Percentiles rank a stretch among this genome's conserved stretches.
phyloP scores from a whole-genome alignment of 1,284 basidiomycete genomes.

The Xerocomus minutiporus region DNA sequence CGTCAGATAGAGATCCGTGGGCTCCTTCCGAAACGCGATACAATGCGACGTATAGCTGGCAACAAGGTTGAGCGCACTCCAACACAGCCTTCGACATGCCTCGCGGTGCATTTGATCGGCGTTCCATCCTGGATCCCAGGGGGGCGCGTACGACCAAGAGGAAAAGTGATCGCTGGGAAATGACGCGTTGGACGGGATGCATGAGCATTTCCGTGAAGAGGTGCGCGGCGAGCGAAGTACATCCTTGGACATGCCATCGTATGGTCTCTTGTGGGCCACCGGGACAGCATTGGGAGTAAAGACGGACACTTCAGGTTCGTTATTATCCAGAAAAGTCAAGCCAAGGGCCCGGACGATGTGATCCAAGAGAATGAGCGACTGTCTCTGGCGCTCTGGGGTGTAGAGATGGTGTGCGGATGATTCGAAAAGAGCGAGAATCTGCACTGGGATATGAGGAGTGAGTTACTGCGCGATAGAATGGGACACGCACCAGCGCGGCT shows the following conservation, averaged over 20 bases:
- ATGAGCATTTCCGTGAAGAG: conserved; percentile 44
- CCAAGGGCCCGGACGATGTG: conserved; percentile 52
- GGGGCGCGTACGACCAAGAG: conserved; percentile 48
- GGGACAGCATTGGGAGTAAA: conserved; percentile 50
- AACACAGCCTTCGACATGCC: conserved; percentile 66
- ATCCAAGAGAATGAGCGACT: conserved; percentile 56
- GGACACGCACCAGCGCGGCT: conserved; percentile 62
- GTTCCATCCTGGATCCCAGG: conserved; percentile 59
- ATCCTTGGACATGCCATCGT: conserved; percentile 28
- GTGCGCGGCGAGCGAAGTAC: conserved; percentile 24
- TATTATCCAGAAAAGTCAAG: conserved; percentile 53
- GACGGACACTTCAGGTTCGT: conserved; percentile 48
- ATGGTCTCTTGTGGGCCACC: conserved; percentile 35
- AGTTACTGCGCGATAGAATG: background rate
- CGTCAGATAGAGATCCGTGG: conserved; percentile 51
- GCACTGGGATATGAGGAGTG: conserved; percentile 3
- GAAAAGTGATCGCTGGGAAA: conserved; percentile 38
- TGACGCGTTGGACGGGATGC: conserved; percentile 40
- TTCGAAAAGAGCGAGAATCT: conserved; percentile 74
- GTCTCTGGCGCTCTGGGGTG: conserved; percentile 47
- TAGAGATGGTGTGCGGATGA: conserved; percentile 65
- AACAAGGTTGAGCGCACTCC: conserved; percentile 64
- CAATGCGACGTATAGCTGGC: conserved; percentile 63
- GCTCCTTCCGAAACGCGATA: conserved; percentile 55
- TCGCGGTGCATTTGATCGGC: conserved; percentile 55